Conservation (phyloP, 169 alveolate genomes). For the Plasmodium reichenowi region DNA sequence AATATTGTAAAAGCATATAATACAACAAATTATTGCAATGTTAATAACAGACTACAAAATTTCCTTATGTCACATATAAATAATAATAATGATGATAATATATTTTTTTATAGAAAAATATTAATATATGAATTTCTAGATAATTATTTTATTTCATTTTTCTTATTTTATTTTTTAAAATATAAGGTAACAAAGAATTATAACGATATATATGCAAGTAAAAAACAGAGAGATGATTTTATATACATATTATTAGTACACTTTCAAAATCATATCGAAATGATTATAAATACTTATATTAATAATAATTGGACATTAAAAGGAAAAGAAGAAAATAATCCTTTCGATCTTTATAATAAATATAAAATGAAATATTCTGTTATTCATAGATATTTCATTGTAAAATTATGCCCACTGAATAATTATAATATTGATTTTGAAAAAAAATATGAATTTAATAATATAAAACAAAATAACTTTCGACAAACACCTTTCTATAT, state of each 20-base stretch:
- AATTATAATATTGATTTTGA: slow-evolving; percentile 66
- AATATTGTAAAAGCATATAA: slow-evolving; percentile 12
- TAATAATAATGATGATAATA: slow-evolving; percentile 31
- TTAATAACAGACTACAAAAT: slow-evolving; percentile 19
- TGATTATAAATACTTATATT: slow-evolving; percentile 56
- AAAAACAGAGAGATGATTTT: slow-evolving; percentile 21
- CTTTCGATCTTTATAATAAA: slow-evolving; percentile 33
- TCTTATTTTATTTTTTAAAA: slow-evolving; percentile 27
- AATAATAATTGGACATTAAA: slow-evolving; percentile 32
- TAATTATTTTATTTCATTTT: slow-evolving; percentile 56
- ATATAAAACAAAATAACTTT: slow-evolving; percentile 14
- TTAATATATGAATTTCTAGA: slow-evolving; percentile 57
- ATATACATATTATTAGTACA: slow-evolving; percentile 37
- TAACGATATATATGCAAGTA: not conserved
- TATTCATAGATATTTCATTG: slow-evolving; percentile 47
- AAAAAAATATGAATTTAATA: slow-evolving; percentile 37
- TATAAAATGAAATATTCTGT: slow-evolving; percentile 55
- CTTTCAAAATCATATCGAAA: slow-evolving; percentile 71
- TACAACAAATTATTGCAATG: not conserved
- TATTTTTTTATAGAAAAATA: slow-evolving; percentile 30
- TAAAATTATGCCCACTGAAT: slow-evolving; percentile 57
- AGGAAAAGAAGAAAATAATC: slow-evolving; percentile 6
- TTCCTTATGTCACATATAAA: slow-evolving; percentile 13
- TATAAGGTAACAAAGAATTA: not conserved
- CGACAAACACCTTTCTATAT: slow-evolving; percentile 54